A percentile compares a stretch with the other conserved stretches of the same genome.
Conservation (phyloP, 1,139 yeast species). For the Hansenula sp. region DNA sequence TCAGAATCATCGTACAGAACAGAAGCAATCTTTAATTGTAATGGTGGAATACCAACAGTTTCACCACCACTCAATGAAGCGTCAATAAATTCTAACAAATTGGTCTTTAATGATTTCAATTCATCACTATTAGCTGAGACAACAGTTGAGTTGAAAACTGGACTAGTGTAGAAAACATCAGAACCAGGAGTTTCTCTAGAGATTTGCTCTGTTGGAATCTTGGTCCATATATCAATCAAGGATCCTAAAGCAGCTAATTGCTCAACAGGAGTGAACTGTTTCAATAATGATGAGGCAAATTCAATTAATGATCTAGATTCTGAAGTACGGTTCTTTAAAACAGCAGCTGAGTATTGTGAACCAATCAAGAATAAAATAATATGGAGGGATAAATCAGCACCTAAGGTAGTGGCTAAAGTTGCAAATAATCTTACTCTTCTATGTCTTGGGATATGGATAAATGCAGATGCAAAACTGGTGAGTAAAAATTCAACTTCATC, state of each 20-base stretch:
- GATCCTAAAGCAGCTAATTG: conserved; percentile 59
- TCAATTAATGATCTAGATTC: conserved; percentile 68
- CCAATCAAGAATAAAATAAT: conserved; percentile 75
- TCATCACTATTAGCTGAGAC: conserved; percentile 48
- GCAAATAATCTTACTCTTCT: conserved; percentile 84
- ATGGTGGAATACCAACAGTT: conserved; percentile 36
- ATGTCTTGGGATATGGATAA: conserved; percentile 93
- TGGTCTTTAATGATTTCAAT: conserved; percentile 43
- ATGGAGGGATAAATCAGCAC: conserved; percentile 64
- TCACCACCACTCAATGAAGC: conserved; percentile 42
- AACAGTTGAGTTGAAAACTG: conserved; percentile 61
- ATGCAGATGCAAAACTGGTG: conserved; percentile 88
- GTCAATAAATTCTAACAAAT: conserved; percentile 50
- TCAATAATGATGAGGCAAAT: conserved; percentile 65
- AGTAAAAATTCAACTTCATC: conserved; percentile 80
- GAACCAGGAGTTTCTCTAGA: conserved; percentile 37
- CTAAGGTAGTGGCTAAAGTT: conserved; percentile 72
- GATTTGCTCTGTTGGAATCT: conserved; percentile 35
- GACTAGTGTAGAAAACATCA: conserved; percentile 42
- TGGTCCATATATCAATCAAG: conserved; percentile 52
- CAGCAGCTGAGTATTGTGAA: conserved; percentile 61
- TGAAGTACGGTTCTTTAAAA: conserved; percentile 49
- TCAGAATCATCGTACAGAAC: conserved; percentile 44
- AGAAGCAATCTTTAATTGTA: conserved; percentile 59
- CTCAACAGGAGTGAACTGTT: conserved; percentile 61